Evolutionary conservation across 2,329 filamentous ascomycete species (phyloP).

Genomic region (Dactylellina drechsleri): DNA sequence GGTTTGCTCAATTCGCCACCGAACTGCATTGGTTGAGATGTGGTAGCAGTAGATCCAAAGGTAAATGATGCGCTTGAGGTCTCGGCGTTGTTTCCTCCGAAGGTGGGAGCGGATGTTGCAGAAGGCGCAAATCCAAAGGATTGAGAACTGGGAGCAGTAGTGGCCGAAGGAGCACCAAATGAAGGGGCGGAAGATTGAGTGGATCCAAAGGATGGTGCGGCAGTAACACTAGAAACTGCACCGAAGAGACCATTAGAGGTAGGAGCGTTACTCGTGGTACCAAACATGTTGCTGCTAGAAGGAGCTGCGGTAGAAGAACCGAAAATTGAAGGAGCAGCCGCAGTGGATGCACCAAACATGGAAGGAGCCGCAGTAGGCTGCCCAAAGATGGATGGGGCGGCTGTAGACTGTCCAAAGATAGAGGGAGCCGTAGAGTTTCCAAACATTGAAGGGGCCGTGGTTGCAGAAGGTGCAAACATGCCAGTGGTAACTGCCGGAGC

Average conservation of each 20-base stretch:
- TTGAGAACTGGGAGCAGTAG: conserved; percentile 19
- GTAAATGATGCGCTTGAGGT: conserved; percentile 48
- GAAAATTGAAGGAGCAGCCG: conserved; percentile 32
- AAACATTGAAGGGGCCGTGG: conserved; percentile 19
- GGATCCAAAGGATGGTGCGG: conserved; percentile 37
- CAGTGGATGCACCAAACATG: conserved; percentile 31
- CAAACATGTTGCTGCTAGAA: conserved; percentile 31
- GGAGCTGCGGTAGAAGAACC: conserved; percentile 25
- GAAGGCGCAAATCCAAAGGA: conserved; percentile 28
- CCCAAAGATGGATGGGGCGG: conserved; percentile 34
- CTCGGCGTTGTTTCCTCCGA: conserved; percentile 37
- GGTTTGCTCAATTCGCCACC: conserved; percentile 32
- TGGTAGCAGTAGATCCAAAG: conserved; percentile 43
- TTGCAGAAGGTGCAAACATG: conserved; percentile 16
- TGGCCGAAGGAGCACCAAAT: conserved; percentile 19
- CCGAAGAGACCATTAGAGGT: conserved; percentile 44
- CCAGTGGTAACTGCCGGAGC: conserved; percentile 16
- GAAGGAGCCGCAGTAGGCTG: conserved; percentile 25
- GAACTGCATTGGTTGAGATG: conserved; percentile 35
- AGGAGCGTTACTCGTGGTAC: conserved; percentile 36
- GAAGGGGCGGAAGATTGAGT: conserved; percentile 17
- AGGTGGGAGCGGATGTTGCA: conserved; percentile 29
- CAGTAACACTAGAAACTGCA: conserved; percentile 39
- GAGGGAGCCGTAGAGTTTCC: conserved; percentile 33
- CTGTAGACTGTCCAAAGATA: conserved; percentile 22